Conservation (phyloP, 805 yeast species). For the Starmerella davenportii region DNA sequence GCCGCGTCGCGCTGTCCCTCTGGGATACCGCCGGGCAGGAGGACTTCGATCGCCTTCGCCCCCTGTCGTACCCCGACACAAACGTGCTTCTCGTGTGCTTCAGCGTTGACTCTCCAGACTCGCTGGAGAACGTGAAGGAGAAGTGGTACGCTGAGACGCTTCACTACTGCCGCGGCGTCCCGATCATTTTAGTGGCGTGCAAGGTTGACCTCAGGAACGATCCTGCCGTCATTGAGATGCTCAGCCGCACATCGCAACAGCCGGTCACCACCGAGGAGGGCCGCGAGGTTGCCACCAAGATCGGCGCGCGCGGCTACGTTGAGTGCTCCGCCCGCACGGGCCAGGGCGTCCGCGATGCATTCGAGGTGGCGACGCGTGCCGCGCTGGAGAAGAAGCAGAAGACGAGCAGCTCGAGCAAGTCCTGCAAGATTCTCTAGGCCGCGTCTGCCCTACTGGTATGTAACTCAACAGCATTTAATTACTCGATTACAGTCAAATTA, state of each 20-base stretch:
- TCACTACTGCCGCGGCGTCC: conserved; percentile 88
- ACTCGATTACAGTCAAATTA: not conserved
- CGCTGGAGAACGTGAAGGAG: conserved; percentile 83
- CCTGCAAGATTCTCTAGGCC: conserved; percentile 11
- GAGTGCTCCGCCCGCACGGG: conserved; percentile 83
- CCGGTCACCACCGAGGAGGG: conserved; percentile 76
- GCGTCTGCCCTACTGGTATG: not conserved
- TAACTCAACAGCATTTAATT: not conserved
- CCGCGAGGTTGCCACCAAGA: conserved; percentile 69
- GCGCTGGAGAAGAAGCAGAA: conserved; percentile 32
- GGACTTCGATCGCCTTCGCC: conserved; percentile 87
- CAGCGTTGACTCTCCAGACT: conserved; percentile 79
- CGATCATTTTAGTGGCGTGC: conserved; percentile 83
- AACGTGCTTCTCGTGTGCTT: conserved; percentile 84
- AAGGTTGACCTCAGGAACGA: conserved; percentile 79
- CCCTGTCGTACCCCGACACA: conserved; percentile 80
- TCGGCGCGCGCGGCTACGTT: conserved; percentile 69
- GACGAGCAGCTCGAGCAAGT: conserved; percentile 11
- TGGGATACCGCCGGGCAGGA: conserved; percentile 99
- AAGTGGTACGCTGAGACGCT: conserved; percentile 89
- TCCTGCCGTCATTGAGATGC: conserved; percentile 53
- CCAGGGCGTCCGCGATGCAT: conserved; percentile 82
- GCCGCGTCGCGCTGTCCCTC: conserved; percentile 79
- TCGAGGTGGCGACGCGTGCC: conserved; percentile 83
- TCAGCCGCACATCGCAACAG: conserved; percentile 55